A percentile compares a stretch with the other conserved stretches of the same genome.
phyloP scores from a whole-genome alignment of 164 flowering plant genomes.

The Macadamia integrifolia region DNA sequence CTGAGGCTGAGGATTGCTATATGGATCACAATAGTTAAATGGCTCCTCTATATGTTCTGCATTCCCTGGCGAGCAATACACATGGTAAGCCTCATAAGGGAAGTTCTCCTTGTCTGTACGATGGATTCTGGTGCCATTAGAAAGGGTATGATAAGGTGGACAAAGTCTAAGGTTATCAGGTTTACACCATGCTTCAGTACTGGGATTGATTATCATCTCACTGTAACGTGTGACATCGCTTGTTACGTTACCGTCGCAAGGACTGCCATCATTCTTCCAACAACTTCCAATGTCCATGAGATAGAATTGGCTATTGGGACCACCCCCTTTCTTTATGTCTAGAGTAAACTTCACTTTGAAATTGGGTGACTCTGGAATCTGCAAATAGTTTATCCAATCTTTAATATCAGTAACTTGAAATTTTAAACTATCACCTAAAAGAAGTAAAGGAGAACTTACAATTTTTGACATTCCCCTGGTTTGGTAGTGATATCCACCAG shows the following conservation, averaged over 20 bases:
- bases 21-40: constrained; percentile 19
- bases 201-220: constrained; percentile 86
- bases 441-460: neutral
- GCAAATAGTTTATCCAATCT: constrained; percentile 5
- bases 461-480: neutral
- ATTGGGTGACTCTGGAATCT: constrained; percentile 74
- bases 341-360: constrained; percentile 61
- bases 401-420: neutral
- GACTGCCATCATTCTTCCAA: constrained; percentile 72
- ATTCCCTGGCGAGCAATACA: too few relatives aligned
- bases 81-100: too few relatives aligned
- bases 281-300: constrained; percentile 10
- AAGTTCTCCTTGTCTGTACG: too few relatives aligned
- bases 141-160: constrained; percentile 68
- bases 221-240: constrained; percentile 79
- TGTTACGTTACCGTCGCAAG: constrained; percentile 65
- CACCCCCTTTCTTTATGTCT: constrained; percentile 71
- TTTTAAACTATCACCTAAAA: too few relatives aligned
- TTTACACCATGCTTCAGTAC: constrained; percentile 56
- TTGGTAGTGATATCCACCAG: constrained; percentile 9
- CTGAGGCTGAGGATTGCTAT: constrained; percentile 85
- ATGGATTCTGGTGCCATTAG: constrained; percentile 36
- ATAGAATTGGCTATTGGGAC: constrained; percentile 77
- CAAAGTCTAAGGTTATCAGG: constrained; percentile 35
- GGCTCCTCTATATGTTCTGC: too few relatives aligned